Evolutionary conservation across 2,329 filamentous ascomycete species (phyloP).

Genomic region (Colletotrichum viniferum): DNA sequence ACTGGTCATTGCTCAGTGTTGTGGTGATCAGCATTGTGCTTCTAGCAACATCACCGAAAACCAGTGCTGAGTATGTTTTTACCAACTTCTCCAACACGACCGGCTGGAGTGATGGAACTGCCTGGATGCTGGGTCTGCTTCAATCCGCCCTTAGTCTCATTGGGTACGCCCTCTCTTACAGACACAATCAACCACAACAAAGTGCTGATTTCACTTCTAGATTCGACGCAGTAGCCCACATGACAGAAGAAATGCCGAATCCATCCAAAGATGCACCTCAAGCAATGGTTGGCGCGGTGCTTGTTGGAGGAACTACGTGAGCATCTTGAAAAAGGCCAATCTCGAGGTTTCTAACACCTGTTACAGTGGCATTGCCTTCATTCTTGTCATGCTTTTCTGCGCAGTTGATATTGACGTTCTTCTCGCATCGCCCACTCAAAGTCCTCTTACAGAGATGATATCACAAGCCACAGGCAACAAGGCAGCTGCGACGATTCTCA

Average conservation of each 20-base stretch:
- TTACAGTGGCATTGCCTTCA: conserved; percentile 39
- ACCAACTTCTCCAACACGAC: conserved; percentile 47
- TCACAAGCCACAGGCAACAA: conserved; percentile 30
- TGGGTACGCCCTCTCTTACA: conserved; percentile 49
- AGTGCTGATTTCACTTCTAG: neutral
- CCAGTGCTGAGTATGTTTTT: conserved; percentile 46
- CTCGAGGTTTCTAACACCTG: neutral
- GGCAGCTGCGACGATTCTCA: conserved; percentile 30
- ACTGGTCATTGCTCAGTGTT: conserved; percentile 46
- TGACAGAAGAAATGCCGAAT: conserved; percentile 36
- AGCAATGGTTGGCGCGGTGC: conserved; percentile 36
- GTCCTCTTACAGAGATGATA: conserved; percentile 46
- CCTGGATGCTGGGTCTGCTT: conserved; percentile 52
- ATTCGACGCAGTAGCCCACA: conserved; percentile 40
- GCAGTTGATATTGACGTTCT: conserved; percentile 42
- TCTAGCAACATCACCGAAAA: conserved; percentile 47
- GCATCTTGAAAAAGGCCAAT: neutral
- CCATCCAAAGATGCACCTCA: conserved; percentile 35
- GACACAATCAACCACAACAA: neutral
- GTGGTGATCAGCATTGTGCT: conserved; percentile 48
- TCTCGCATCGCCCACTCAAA: conserved; percentile 43
- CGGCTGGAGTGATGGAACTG: conserved; percentile 49
- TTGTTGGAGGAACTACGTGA: conserved; percentile 46
- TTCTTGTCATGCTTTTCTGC: conserved; percentile 47
- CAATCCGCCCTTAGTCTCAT: conserved; percentile 40